A percentile compares a stretch with the other conserved stretches of the same genome.
phyloP scores from a whole-genome alignment of 805 yeast genomes.

The Isabelozyma gotoi region DNA sequence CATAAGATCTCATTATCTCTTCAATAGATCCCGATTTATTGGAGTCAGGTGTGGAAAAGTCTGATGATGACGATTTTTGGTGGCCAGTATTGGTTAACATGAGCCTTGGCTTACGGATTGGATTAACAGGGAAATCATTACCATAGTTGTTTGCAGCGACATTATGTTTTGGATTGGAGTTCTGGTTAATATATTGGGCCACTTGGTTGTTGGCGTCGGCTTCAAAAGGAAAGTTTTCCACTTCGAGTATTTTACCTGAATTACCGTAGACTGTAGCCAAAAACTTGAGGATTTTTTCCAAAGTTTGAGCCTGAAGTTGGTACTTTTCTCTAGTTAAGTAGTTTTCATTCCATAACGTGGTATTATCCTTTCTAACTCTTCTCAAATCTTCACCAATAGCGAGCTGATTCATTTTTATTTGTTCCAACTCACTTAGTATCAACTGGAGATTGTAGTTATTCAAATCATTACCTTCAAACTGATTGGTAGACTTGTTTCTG shows the following conservation, averaged over 20 bases:
- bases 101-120: constrained; percentile 32
- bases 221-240: constrained; percentile 20
- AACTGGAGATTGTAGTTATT: constrained; percentile 47
- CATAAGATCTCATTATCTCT: constrained; percentile 28
- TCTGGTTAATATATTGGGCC: constrained; percentile 2
- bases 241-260: constrained; percentile 49
- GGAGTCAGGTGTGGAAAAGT: constrained; percentile 1
- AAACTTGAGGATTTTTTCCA: constrained; percentile 84
- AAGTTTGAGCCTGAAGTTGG: constrained; percentile 79
- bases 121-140: constrained; percentile 10
- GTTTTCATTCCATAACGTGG: constrained; percentile 88
- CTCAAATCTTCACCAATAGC: constrained; percentile 82
- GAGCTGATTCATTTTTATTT: constrained; percentile 72
- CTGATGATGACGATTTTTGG: constrained; percentile 9
- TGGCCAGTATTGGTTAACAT: constrained; percentile 43
- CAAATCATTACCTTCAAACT: constrained; percentile 15
- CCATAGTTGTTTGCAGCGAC: neutral
- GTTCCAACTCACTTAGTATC: constrained; percentile 69
- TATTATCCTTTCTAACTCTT: constrained; percentile 84
- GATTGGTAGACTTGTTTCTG: constrained; percentile 56
- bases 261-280: constrained; percentile 79
- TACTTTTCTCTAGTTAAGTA: constrained; percentile 80
- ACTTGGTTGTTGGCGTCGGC: constrained; percentile 18
- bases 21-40: constrained; percentile 17
- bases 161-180: constrained; percentile 3